These are phyloP conservation scores for Cryptococcus maquisensis DNA, from an alignment of 1,284 basidiomycete species.

Conservation along the genomic window DNA sequence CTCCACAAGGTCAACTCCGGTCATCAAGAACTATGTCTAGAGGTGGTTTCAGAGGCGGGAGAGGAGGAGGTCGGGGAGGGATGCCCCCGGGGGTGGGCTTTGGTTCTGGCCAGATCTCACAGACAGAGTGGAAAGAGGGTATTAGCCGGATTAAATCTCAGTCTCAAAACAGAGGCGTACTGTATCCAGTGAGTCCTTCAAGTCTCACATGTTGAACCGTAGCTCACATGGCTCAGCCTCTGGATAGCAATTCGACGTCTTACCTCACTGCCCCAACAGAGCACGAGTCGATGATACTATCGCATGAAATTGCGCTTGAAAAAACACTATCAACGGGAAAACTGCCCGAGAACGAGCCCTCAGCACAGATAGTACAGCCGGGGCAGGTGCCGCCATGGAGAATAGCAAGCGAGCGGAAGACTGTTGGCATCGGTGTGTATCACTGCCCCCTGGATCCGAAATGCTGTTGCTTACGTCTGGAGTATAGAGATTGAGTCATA, in stretches of 20 bases:
- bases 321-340: slow-evolving; percentile 21
- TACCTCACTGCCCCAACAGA: slow-evolving; percentile 25
- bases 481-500: slow-evolving; percentile 45
- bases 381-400: slow-evolving; percentile 31
- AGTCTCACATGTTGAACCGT: neutral
- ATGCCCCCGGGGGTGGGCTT: slow-evolving; percentile 15
- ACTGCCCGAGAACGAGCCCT: neutral
- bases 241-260: slow-evolving; percentile 21
- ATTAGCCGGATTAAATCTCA: slow-evolving; percentile 8
- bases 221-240: slow-evolving; percentile 17
- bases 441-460: neutral
- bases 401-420: slow-evolving; percentile 34
- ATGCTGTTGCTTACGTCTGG: neutral
- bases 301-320: slow-evolving; percentile 20
- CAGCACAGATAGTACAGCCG: neutral
- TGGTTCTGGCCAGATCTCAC: slow-evolving; percentile 10
- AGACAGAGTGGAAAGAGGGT: slow-evolving; percentile 16
- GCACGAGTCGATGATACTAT: slow-evolving; percentile 21
- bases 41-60: slow-evolving; percentile 24
- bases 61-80: slow-evolving; percentile 16
- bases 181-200: slow-evolving; percentile 40
- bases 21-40: slow-evolving; percentile 15
- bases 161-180: slow-evolving; percentile 25
- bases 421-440: slow-evolving; percentile 40
- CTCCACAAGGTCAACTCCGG: neutral